Base-by-base conservation (phyloP, 352 stramenopile genomes). In the Globisporangium solare region DNA sequence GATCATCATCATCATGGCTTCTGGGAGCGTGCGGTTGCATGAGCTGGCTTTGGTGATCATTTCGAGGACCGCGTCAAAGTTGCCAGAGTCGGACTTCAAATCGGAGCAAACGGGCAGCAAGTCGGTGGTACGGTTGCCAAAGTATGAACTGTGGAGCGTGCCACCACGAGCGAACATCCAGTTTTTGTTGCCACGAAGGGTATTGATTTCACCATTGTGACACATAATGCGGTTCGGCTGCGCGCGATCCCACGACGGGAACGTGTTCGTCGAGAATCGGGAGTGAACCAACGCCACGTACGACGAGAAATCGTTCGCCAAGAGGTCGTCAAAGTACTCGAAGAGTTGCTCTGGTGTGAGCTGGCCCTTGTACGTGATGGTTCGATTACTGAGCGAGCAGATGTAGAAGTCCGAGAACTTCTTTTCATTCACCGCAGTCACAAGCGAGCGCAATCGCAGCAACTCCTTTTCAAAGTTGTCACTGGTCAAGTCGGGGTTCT, bases 141-240 rank as follows among this genome's bases (percentile, higher is more conserved):
- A 98, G 71, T 98, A 96, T 18, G 88, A 82, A 49, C 80, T 96
- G 61, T 95, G 81, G 63, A 98, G 87, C 39, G 94, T 94, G 47
- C 88, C 88, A 51, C 87, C 87, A 47, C 94, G 88, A 42, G 80
- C 86, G 63, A 96, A 96, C 92, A 98, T 98, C 94, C 92, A 98
- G 70, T 98, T 99, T 56, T 98, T 97, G 76, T 99, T 99, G 46
- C 96, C 95, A 39, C 94, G 84, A 6, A 99, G 79, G 12, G 96
- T 99, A 71, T 99, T 99, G 74, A 99, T 98, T 74, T 99, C 96
- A 22, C 96, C 96, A 74, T 99, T 99, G 84, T 99, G 95, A 56
- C 94, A 98, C 90, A 99, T 98, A 74, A 98, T 98, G 27, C 95
- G 89, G 63, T 98, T 98, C 21, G 96, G 96, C 75, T 98, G 95